Base-by-base conservation (phyloP, 208 protist genomes). In the Trypanosomatidae sp. region DNA sequence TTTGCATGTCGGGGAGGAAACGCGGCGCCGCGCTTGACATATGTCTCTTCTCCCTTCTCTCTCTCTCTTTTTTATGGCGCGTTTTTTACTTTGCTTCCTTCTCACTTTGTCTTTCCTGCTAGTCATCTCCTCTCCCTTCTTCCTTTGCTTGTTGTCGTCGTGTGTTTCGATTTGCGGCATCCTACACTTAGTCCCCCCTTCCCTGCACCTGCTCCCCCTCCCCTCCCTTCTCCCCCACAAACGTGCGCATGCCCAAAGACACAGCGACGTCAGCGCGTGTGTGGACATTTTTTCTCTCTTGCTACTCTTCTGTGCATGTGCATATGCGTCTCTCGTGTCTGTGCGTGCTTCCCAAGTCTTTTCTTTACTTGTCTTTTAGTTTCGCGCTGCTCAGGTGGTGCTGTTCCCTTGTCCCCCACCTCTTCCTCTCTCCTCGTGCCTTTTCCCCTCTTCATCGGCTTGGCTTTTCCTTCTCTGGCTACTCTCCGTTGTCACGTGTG, bases 281-380 rank as follows among this genome's bases (percentile, higher is more conserved):
- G 60, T 25, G 39, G 17, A 12, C 60, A 65, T 43, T 65, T 43
- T 47, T 2, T 13, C 28, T 25, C 22, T 41, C 39, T 41, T 30
- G 19, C 12, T 33, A 30, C 28, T 33, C 33, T 17, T 49, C 1
- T 10, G n/a, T 66, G 62, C 49, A n/a, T 68, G 41, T 39, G 62
- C 44, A 39, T 68, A 17, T 33, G 44, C n/a, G 2, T 66, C 62
- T 66, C 39, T 66, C 30, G 62, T 36, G 43, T 52, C 25, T 52
- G 13, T 60, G 58, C 50, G 62, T 49, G 43, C 60, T 65, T 43
- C 60, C 44, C 36, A 46, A 10, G 3, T 77, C 33, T 41, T 15
- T 41, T 50, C 65, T 41, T 36, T 7, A 39, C 36, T 39, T 39
- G 3, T 12, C 41, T 49, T 64, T 43, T 25, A 12, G 65, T 77